Percentiles rank a stretch among this genome's conserved stretches.
These are phyloP conservation scores for Aspergillus arachidicola DNA, from an alignment of 2,329 filamentous ascomycete species.

Conservation along the genomic window DNA sequence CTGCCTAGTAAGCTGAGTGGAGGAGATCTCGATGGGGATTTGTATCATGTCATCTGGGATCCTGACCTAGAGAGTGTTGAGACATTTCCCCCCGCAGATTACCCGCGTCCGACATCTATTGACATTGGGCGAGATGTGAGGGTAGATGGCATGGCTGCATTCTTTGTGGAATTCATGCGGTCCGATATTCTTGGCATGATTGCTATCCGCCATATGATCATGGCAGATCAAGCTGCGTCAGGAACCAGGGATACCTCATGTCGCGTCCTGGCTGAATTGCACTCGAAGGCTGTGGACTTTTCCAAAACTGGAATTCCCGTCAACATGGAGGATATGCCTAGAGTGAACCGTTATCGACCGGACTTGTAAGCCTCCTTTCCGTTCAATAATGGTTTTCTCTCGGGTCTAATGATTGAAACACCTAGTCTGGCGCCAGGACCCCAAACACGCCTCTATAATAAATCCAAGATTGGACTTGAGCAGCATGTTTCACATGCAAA, in stretches of 20 bases:
- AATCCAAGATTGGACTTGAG: constrained; percentile 44
- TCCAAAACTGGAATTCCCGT: constrained; percentile 71
- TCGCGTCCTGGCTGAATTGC: constrained; percentile 60
- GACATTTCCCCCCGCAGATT: constrained; percentile 66
- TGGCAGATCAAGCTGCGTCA: constrained; percentile 59
- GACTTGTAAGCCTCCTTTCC: constrained; percentile 55
- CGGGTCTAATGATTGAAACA: not conserved
- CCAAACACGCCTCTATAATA: constrained; percentile 33
- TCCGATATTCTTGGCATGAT: constrained; percentile 68
- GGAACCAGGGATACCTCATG: constrained; percentile 61
- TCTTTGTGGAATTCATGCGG: constrained; percentile 78
- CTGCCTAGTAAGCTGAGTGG: constrained; percentile 78
- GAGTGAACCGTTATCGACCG: constrained; percentile 45
- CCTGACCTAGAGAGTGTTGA: constrained; percentile 27
- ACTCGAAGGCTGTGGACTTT: constrained; percentile 74
- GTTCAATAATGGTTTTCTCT: not conserved
- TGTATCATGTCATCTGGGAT: constrained; percentile 81
- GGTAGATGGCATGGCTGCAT: constrained; percentile 70
- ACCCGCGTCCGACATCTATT: constrained; percentile 60
- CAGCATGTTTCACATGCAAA: constrained; percentile 53
- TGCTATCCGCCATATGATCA: constrained; percentile 63
- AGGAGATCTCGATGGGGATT: constrained; percentile 81
- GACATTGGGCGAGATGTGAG: constrained; percentile 65
- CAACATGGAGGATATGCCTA: constrained; percentile 49
- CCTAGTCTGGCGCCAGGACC: constrained; percentile 29